Conservation (phyloP, 2,329 filamentous ascomycete genomes). For the Podosphaera fusca region DNA sequence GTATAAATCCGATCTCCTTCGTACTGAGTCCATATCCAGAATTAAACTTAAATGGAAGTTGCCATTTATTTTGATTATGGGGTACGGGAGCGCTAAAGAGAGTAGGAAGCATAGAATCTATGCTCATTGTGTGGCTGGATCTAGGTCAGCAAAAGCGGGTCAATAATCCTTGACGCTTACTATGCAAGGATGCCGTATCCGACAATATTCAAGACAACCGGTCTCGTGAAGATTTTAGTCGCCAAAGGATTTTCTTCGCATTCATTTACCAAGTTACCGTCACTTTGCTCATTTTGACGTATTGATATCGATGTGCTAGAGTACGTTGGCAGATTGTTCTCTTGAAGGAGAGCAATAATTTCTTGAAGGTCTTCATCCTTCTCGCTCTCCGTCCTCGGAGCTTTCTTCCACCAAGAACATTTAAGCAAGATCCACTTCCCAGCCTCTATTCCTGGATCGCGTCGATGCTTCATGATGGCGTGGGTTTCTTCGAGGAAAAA, state of each 20-base stretch:
- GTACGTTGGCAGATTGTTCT: constrained; percentile 46
- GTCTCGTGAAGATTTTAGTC: constrained; percentile 52
- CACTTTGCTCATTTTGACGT: constrained; percentile 19
- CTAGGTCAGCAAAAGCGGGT: constrained; percentile 7
- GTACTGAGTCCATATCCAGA: constrained; percentile 70
- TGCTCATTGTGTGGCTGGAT: constrained; percentile 78
- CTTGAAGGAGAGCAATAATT: constrained; percentile 34
- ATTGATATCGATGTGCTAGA: constrained; percentile 27
- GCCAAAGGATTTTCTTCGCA: constrained; percentile 18
- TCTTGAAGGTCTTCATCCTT: constrained; percentile 17
- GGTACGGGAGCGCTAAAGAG: constrained; percentile 31
- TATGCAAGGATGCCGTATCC: constrained; percentile 86
- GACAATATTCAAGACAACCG: constrained; percentile 68
- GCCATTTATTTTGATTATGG: constrained; percentile 23
- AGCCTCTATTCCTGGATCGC: constrained; percentile 53
- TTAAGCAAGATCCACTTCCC: constrained; percentile 44
- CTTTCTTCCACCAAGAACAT: constrained; percentile 10
- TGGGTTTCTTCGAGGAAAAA: constrained; percentile 92
- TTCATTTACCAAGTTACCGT: constrained; percentile 12
- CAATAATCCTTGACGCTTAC: constrained; percentile 31
- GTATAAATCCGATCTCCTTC: constrained; percentile 65
- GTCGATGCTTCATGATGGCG: constrained; percentile 49
- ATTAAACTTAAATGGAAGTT: constrained; percentile 70
- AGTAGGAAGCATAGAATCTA: constrained; percentile 81
- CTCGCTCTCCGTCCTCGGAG: constrained; percentile 14